A percentile compares a stretch with the other conserved stretches of the same genome.
phyloP scores from a whole-genome alignment of 495 filamentous ascomycete species.

The Tetracladium marchalianum region DNA sequence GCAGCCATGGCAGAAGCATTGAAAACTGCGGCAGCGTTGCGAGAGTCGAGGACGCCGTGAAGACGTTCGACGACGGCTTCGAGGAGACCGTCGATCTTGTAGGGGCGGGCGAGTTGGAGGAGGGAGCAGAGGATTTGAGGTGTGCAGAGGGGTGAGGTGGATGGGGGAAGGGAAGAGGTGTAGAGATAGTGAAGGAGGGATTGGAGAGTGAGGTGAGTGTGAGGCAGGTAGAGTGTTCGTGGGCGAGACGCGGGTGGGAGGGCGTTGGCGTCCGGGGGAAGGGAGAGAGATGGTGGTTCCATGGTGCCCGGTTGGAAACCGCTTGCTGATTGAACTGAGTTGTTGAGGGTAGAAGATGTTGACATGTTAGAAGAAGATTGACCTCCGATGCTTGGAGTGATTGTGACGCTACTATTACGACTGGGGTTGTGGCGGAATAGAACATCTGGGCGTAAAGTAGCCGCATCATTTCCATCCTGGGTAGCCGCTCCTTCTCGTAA shows the following conservation, averaged over 20 bases:
- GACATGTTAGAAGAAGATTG: constrained; percentile 35
- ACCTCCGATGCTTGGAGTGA: constrained; percentile 60
- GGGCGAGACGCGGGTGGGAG: constrained; percentile 65
- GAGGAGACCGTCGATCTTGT: constrained; percentile 82
- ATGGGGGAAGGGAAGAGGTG: constrained; percentile 73
- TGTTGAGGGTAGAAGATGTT: constrained; percentile 45
- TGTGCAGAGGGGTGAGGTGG: constrained; percentile 69
- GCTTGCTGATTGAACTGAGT: constrained; percentile 17
- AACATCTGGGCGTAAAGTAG: constrained; percentile 16
- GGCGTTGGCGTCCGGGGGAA: constrained; percentile 30
- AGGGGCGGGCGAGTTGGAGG: constrained; percentile 86
- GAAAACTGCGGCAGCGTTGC: constrained; percentile 94
- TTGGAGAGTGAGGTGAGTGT: constrained; percentile 79
- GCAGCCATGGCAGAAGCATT: constrained; percentile 98
- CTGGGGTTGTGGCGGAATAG: constrained; percentile 26
- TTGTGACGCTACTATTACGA: constrained; percentile 77
- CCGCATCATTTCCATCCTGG: constrained; percentile 33
- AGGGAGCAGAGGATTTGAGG: constrained; percentile 94
- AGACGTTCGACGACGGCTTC: constrained; percentile 88
- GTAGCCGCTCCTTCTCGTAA: constrained; percentile 63
- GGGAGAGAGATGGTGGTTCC: constrained; percentile 31
- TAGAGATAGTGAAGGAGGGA: constrained; percentile 88
- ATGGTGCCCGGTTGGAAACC: constrained; percentile 20
- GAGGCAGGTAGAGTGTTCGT: constrained; percentile 83
- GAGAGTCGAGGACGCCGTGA: constrained; percentile 79